A percentile compares a stretch with the other conserved stretches of the same genome.
phyloP scores from a whole-genome alignment of 148 eudicot genomes.

The Camellia granthamiana region DNA sequence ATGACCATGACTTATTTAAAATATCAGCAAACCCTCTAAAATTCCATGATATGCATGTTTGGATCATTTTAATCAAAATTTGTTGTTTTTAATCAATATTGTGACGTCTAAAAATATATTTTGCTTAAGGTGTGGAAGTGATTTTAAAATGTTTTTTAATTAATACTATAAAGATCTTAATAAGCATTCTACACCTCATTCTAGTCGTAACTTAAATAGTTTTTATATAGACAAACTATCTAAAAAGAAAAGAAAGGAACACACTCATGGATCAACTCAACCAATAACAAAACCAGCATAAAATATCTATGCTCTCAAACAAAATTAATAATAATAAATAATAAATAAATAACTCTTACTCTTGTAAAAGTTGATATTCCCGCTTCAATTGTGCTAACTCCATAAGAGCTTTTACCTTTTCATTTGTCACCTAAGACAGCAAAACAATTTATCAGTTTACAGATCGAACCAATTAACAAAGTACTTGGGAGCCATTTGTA shows the following conservation, averaged over 20 bases:
- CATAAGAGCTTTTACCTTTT: conserved; percentile 89
- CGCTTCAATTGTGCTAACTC: conserved; percentile 79
- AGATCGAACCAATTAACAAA: not conserved
- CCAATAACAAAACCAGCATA: not conserved
- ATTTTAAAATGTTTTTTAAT: no score
- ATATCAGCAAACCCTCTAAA: no score
- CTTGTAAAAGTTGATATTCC: conserved; percentile 55
- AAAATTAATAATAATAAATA: not conserved
- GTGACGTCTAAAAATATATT: no score
- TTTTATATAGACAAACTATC: not conserved
- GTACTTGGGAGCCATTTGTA: not conserved
- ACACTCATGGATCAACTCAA: not conserved
- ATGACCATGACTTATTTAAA: no score
- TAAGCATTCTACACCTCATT: no score
- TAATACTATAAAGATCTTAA: no score
- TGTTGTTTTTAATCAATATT: no score
- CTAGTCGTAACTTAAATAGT: not conserved
- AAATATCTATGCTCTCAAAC: not conserved
- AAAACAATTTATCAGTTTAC: conserved; percentile 17
- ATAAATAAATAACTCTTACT: conserved; percentile 39
- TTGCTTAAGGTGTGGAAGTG: no score
- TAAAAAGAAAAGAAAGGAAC: not conserved
- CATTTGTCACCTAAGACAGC: conserved; percentile 66
- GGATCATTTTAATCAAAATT: no score
- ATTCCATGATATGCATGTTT: no score